Base-by-base conservation (phyloP, 176 grass and related monocot species). In the Urochloa ruziziensis region DNA sequence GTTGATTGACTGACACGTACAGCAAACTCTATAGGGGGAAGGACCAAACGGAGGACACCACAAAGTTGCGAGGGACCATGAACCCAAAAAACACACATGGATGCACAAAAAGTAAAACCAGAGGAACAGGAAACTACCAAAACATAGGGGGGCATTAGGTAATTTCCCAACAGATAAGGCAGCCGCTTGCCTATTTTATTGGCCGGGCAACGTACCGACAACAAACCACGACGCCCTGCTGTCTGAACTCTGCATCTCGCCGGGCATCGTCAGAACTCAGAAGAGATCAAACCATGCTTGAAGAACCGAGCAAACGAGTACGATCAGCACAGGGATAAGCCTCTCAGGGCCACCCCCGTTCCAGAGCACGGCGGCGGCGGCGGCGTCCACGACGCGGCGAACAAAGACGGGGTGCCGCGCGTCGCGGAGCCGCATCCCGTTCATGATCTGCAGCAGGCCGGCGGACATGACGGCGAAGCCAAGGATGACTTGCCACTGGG, bases 251-350 rank as follows among this genome's bases (percentile, higher is more conserved):
- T 48, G 40, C 42, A 47, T 10, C 40, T 74, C n/a, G 42, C n/a
- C 18, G 54, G 21, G 3, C 52, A 0, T 54, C 39, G n/a, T 74
- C 44, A 30, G 39, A 40, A 40, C 36, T 75, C 60, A 84, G 24
- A 84, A 4, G 36, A 84, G 77, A 17, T 77, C 82, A 8, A 77
- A 46, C 73, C 62, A 84, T 0, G 35, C 73, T 13, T 68, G 62
- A 47, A 84, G 61, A 68, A 77, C 10, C 4, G 62, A 36, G 19
- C 1, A 19, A 13, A 68, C 3, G 3, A 68, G 13, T 5, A 77
- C 12, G 35, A 84, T 1, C 27, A 34, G 1, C 35, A 67, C 1
- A 0, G 21, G 47, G 17, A 62, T 18, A 7, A 16, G 34, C 18
- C 34, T 35, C 62, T 58, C 61, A 9, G 82, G 34, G 0, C 25